Conservation (phyloP, 225 moss, liverwort and hornwort genomes). For the Bryoerythrophyllum caledonicum region DNA sequence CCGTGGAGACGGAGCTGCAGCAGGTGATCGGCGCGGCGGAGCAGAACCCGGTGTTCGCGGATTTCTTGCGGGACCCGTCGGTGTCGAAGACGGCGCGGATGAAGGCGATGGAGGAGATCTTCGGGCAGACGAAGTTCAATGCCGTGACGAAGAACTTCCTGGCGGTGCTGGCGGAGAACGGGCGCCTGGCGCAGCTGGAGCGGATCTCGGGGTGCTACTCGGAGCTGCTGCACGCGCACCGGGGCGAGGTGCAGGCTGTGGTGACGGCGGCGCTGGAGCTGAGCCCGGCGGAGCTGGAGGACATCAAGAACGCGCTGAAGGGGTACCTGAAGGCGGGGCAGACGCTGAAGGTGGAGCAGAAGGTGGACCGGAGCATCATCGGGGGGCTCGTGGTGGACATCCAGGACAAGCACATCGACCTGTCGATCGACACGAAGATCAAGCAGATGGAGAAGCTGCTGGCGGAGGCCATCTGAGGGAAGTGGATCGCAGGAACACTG, state of each 20-base stretch:
- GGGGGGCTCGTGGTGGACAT: constrained; percentile 93
- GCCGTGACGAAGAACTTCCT: constrained; percentile 89
- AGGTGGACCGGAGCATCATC: constrained; percentile 95
- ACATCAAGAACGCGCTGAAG: constrained; percentile 77
- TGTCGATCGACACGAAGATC: constrained; percentile 83
- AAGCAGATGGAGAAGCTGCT: constrained; percentile 88
- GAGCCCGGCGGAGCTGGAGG: constrained; percentile 62
- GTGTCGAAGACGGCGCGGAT: constrained; percentile 67
- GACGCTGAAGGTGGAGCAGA: constrained; percentile 69
- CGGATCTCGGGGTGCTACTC: constrained; percentile 65
- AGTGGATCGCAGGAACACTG: neutral
- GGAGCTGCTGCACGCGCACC: constrained; percentile 85
- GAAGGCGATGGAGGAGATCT: constrained; percentile 77
- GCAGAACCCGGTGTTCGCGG: constrained; percentile 56
- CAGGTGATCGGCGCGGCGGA: constrained; percentile 61
- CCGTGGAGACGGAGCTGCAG: constrained; percentile 83
- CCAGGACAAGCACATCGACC: constrained; percentile 89
- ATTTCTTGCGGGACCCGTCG: constrained; percentile 87
- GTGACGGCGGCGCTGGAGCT: constrained; percentile 88
- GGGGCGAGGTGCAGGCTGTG: constrained; percentile 81
- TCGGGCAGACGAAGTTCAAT: constrained; percentile 65
- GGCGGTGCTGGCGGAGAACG: constrained; percentile 91
- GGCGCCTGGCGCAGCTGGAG: constrained; percentile 65
- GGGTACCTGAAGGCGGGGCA: constrained; percentile 81
- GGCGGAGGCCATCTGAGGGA: constrained; percentile 47